Evolutionary conservation across 2,329 filamentous ascomycete genomes (phyloP), one percentile per base, ranked within the genome.

Genomic region (Alternaria alternata): DNA sequence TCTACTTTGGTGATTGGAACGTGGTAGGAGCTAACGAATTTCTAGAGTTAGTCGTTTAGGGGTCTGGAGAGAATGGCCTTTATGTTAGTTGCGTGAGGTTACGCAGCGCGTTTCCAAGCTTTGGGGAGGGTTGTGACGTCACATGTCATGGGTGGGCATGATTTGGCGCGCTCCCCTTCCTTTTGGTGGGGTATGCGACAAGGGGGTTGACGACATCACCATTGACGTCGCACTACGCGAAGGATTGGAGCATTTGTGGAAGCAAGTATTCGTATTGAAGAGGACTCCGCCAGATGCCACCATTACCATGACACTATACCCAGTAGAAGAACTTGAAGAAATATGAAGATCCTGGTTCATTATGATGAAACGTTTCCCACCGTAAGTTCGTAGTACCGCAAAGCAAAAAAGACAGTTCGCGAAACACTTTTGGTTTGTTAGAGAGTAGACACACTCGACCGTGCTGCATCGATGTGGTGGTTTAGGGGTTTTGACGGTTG

Each of bases 81-180:
- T 54, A 55, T 59, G 49, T 54, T 36, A 47, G 42, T 11, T 54
- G 36, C 16, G 49, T 36, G 16, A 43, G 51, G 51, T 36, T 59
- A 53, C 52, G 36, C 53, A 26, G 39, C 24, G 48, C 42, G 44
- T 46, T 54, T 59, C 49, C 56, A 59, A 44, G 56, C 43, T 59
- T 59, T 48, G 20, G 42, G n/a, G 32, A 18, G 32, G 36, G n/a
- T n/a, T 55, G 51, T 59, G 56, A 59, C 56, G 56, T 59, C 56
- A 59, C 34, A 32, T 11, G 41, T 34, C 49, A 54, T 47, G 42
- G n/a, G 42, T 36, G 51, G 32, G 36, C 28, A 46, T 28, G 43
- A 28, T 54, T 59, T 48, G 51, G 54, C 56, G 56, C 56, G 43
- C 53, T 43, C 24, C 42, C 42, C 20, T 24, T 41, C 2, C 32